Conservation (phyloP, 1,284 basidiomycete genomes). For the Erythrobasidium hasegawianum region DNA sequence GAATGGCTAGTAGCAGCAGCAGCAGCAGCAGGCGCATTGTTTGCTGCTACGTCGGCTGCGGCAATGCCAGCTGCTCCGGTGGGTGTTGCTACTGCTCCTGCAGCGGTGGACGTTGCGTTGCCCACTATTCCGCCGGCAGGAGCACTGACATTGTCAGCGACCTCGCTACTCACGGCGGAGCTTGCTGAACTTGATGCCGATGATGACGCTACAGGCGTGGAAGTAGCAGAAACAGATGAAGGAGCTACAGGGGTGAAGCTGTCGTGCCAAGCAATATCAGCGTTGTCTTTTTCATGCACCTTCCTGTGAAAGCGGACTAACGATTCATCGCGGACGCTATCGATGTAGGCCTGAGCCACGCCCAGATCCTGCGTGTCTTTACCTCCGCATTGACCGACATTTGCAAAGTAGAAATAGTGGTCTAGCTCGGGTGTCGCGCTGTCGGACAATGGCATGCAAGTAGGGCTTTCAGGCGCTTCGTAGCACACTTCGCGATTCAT, state of each 20-base stretch:
- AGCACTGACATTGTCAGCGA: neutral
- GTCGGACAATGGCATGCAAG: slow-evolving; percentile 11
- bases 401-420: slow-evolving; percentile 33
- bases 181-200: neutral
- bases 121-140: too few relatives aligned
- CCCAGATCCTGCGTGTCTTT: neutral
- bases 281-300: too few relatives aligned
- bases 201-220: neutral
- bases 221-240: neutral
- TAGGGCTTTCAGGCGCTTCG: slow-evolving; percentile 23
- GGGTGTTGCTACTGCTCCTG: too few relatives aligned
- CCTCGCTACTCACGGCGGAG: neutral
- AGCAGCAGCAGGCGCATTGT: too few relatives aligned
- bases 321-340: slow-evolving; percentile 1
- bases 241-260: neutral
- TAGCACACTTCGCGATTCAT: slow-evolving; percentile 29
- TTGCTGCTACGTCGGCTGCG: too few relatives aligned
- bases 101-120: too few relatives aligned
- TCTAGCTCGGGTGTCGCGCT: slow-evolving; percentile 17
- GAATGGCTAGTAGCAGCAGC: too few relatives aligned
- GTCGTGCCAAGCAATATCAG: too few relatives aligned
- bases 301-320: too few relatives aligned
- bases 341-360: slow-evolving; percentile 28
- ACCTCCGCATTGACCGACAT: slow-evolving; percentile 32
- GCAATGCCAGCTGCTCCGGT: too few relatives aligned